phyloP scores from a whole-genome alignment of 768 basidiomycete genomes.

The Sarcodon sp. region DNA sequence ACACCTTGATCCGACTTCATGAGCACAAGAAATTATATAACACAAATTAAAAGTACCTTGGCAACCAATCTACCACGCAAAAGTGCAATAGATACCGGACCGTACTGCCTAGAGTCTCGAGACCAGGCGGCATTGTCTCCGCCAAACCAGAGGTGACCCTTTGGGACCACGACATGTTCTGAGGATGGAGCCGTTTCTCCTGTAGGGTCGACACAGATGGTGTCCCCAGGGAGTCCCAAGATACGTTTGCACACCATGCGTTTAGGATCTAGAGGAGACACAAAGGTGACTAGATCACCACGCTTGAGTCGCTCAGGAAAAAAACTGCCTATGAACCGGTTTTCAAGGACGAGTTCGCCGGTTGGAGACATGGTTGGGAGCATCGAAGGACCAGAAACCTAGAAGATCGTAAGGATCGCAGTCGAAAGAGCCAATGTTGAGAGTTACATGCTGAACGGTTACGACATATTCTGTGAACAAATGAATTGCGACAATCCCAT shows the following conservation, averaged over 20 bases:
- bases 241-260: constrained; percentile 79
- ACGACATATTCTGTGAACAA: constrained; percentile 52
- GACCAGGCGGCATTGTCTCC: constrained; percentile 84
- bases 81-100: constrained; percentile 76
- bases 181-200: constrained; percentile 46
- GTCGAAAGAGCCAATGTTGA: background rate
- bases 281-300: constrained; percentile 67
- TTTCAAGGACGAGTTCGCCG: constrained; percentile 56
- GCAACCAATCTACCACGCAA: constrained; percentile 57
- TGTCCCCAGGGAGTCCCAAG: constrained; percentile 82
- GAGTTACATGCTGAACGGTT: constrained; percentile 23
- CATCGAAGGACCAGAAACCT: constrained; percentile 76
- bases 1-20: constrained; percentile 10
- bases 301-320: constrained; percentile 39
- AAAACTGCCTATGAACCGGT: constrained; percentile 39
- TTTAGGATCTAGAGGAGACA: constrained; percentile 55
- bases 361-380: constrained; percentile 52
- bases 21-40: background rate
- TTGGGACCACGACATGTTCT: constrained; percentile 70
- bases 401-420: constrained; percentile 18
- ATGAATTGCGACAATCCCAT: constrained; percentile 44
- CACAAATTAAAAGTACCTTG: constrained; percentile 31
- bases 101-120: constrained; percentile 85
- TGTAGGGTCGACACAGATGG: constrained; percentile 81
- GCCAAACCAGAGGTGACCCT: constrained; percentile 80